Evolutionary conservation across 306 rosid species (phyloP).

Genomic region (Glycine tomentella): DNA sequence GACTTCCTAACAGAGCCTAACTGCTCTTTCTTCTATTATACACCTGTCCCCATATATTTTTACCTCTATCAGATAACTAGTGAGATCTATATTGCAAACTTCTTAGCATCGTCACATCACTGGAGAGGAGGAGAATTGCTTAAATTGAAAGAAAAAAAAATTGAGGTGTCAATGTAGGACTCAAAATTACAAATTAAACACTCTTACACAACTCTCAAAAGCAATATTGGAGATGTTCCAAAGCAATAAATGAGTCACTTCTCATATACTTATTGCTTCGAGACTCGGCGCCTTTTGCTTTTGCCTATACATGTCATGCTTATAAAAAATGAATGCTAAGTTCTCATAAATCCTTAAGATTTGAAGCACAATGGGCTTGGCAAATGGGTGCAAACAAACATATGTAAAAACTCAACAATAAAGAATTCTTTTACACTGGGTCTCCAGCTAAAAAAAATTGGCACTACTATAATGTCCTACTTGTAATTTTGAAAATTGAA

Average conservation of each 20-base stretch:
- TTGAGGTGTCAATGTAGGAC: neutral
- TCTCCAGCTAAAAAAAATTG: neutral
- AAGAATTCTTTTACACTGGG: neutral
- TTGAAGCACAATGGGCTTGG: conserved; percentile 4
- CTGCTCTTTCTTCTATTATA: no score
- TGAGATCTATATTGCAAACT: neutral
- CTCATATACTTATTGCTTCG: neutral
- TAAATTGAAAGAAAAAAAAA: neutral
- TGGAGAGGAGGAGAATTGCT: neutral
- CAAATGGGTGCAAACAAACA: conserved; percentile 3
- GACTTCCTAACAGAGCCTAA: no score
- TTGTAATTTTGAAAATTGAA: conserved; percentile 8
- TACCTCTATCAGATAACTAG: no score
- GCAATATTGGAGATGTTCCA: neutral
- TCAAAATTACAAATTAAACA: neutral
- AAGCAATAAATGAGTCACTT: conserved; percentile 9
- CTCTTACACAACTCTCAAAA: neutral
- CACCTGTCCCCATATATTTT: no score
- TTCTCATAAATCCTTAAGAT: conserved; percentile 1
- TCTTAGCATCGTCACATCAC: neutral
- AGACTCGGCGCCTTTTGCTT: neutral
- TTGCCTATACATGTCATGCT: neutral
- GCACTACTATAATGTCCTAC: neutral
- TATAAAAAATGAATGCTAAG: neutral
- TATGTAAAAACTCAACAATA: neutral